Evolutionary conservation across 306 rosid species (phyloP).

Genomic region (Carpinus fangiana): DNA sequence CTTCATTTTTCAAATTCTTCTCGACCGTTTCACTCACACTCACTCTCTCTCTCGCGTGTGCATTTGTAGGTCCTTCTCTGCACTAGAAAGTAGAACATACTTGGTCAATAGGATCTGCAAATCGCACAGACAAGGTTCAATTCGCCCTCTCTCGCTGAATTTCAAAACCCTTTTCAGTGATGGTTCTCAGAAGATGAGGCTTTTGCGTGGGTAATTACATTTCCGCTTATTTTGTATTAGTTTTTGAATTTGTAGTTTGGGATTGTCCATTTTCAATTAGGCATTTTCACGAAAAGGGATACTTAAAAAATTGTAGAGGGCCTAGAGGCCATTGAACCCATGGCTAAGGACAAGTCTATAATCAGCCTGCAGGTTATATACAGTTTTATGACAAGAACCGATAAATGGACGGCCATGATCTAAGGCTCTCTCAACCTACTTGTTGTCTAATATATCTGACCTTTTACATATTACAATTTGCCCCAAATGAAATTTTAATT

Average conservation of each 20-base stretch:
- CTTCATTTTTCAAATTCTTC: slow-evolving; percentile 62
- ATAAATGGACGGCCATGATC: not conserved
- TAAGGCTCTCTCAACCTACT: not conserved
- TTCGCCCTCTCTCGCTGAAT: slow-evolving; percentile 20
- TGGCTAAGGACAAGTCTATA: not conserved
- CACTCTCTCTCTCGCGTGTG: slow-evolving; percentile 14
- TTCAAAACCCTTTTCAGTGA: slow-evolving; percentile 37
- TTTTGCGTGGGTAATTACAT: slow-evolving; percentile 64
- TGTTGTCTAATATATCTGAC: not conserved
- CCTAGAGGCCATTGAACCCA: not conserved
- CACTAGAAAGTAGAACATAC: not conserved
- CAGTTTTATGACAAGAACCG: not conserved
- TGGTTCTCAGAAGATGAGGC: slow-evolving; percentile 53
- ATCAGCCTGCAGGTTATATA: not conserved
- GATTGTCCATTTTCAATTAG: slow-evolving; percentile 1
- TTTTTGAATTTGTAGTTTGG: not conserved
- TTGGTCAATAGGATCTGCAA: slow-evolving; percentile 44
- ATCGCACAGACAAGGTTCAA: slow-evolving; percentile 15
- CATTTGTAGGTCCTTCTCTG: slow-evolving; percentile 37
- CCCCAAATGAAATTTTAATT: no score
- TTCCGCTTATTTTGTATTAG: not conserved
- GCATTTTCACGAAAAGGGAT: not conserved
- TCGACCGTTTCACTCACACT: slow-evolving; percentile 45
- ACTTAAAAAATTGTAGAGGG: not conserved
- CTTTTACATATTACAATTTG: not conserved